A percentile compares a stretch with the other conserved stretches of the same genome.
phyloP scores from a whole-genome alignment of 169 alveolate species.

The Cryptosporidium felis region DNA sequence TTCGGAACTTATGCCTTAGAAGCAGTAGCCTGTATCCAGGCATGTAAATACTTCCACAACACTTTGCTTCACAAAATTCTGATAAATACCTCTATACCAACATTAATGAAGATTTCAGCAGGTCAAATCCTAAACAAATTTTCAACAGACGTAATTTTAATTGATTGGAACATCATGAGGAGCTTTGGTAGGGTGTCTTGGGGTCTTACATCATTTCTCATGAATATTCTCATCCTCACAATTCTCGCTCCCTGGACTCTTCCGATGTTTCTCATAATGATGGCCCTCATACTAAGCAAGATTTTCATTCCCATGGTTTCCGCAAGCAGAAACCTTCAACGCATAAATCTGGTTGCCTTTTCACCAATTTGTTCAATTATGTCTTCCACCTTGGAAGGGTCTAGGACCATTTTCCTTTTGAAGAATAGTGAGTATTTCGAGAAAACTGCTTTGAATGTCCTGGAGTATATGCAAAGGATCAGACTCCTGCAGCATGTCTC shows the following conservation, averaged over 20 bases:
- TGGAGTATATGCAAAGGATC: constrained; percentile 62
- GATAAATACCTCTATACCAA: constrained; percentile 41
- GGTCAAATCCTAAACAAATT: constrained; percentile 59
- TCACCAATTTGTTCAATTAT: constrained; percentile 68
- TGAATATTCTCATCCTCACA: constrained; percentile 9
- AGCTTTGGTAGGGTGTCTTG: constrained; percentile 62
- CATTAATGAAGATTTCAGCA: constrained; percentile 27
- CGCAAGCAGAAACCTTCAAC: constrained; percentile 52
- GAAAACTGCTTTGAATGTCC: neutral
- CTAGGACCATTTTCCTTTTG: constrained; percentile 41
- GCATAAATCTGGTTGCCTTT: constrained; percentile 51
- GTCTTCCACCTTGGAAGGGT: constrained; percentile 61
- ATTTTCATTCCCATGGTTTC: constrained; percentile 39
- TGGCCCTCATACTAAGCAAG: neutral
- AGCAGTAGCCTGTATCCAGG: constrained; percentile 56
- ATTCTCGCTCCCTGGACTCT: constrained; percentile 68
- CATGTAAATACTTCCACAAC: constrained; percentile 46
- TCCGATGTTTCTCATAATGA: constrained; percentile 26
- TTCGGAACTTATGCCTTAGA: constrained; percentile 17
- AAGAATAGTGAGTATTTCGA: constrained; percentile 48
- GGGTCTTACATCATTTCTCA: constrained; percentile 32
- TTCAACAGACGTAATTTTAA: constrained; percentile 29
- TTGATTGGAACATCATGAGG: constrained; percentile 64
- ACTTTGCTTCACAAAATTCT: constrained; percentile 5
- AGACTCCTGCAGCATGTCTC: constrained; percentile 52